Percentiles rank a stretch among this genome's conserved stretches.
Conservation (phyloP, 345 rosid species). For the Cardamine occulta region DNA sequence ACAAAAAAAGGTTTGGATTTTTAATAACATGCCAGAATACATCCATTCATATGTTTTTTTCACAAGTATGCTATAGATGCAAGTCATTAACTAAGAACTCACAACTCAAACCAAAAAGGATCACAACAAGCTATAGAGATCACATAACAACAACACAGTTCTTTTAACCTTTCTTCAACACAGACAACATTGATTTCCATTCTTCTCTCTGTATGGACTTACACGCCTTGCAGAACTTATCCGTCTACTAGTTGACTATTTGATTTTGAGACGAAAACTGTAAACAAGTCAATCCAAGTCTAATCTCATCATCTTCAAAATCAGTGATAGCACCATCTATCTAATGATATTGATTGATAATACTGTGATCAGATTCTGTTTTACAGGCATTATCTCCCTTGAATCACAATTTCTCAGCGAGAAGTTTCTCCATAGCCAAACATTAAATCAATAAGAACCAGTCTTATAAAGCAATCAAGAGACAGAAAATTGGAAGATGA, state of each 20-base stretch:
- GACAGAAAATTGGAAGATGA: neutral
- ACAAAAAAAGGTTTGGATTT: conserved; percentile 5
- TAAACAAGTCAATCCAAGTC: conserved; percentile 1
- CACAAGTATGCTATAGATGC: neutral
- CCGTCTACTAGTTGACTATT: neutral
- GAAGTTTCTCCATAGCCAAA: neutral
- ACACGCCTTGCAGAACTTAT: neutral
- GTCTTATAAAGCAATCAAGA: neutral
- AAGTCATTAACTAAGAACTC: neutral
- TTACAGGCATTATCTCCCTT: neutral
- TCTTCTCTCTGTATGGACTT: neutral
- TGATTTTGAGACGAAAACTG: neutral
- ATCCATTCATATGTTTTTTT: neutral
- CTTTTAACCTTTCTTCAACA: neutral
- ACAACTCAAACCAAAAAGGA: conserved; percentile 3
- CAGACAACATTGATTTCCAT: neutral
- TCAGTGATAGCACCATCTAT: neutral
- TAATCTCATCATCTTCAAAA: neutral
- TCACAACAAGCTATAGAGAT: too few species aligned
- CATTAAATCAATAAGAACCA: conserved; percentile 11
- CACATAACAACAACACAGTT: neutral
- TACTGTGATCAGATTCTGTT: conserved; percentile 5
- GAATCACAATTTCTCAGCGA: neutral
- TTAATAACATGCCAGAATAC: neutral
- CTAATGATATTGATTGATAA: neutral